Evolutionary conservation across 106 monocot genomes (phyloP).

Genomic region (Dioscorea dumetorum): DNA sequence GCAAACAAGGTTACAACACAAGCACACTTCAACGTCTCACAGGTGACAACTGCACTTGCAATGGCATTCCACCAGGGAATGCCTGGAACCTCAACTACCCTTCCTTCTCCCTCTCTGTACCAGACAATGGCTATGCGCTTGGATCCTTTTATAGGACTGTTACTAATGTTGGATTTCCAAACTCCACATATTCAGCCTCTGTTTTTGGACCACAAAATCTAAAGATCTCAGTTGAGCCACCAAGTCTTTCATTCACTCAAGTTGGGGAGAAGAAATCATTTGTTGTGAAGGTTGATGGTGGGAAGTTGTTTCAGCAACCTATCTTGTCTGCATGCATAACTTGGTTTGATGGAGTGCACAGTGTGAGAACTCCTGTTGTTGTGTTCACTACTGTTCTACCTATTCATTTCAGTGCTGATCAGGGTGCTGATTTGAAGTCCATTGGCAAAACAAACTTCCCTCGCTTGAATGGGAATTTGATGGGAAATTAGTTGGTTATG

Average conservation of each 20-base stretch:
- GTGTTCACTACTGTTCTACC: neutral
- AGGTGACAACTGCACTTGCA: conserved; percentile 21
- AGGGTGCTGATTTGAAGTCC: too few species aligned
- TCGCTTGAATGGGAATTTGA: too few species aligned
- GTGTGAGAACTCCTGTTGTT: conserved; percentile 16
- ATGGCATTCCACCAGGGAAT: neutral
- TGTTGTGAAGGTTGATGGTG: conserved; percentile 1
- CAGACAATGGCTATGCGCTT: neutral
- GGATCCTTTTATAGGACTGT: conserved; percentile 7
- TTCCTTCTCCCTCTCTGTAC: conserved; percentile 6
- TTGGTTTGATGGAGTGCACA: conserved; percentile 13
- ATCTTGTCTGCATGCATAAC: neutral
- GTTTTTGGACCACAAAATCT: neutral
- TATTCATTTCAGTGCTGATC: too few species aligned
- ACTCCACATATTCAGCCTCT: conserved; percentile 8
- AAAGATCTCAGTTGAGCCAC: neutral
- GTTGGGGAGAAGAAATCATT: conserved; percentile 3
- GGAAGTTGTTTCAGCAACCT: neutral
- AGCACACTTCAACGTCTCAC: conserved; percentile 15
- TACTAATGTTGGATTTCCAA: conserved; percentile 17
- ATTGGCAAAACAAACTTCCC: too few species aligned
- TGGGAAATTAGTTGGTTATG: too few species aligned
- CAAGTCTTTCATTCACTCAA: neutral
- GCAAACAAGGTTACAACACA: conserved; percentile 26
- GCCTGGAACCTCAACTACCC: conserved; percentile 20